Base-by-base conservation (phyloP, 352 stramenopile species). In the Pythium scleroteichum region DNA sequence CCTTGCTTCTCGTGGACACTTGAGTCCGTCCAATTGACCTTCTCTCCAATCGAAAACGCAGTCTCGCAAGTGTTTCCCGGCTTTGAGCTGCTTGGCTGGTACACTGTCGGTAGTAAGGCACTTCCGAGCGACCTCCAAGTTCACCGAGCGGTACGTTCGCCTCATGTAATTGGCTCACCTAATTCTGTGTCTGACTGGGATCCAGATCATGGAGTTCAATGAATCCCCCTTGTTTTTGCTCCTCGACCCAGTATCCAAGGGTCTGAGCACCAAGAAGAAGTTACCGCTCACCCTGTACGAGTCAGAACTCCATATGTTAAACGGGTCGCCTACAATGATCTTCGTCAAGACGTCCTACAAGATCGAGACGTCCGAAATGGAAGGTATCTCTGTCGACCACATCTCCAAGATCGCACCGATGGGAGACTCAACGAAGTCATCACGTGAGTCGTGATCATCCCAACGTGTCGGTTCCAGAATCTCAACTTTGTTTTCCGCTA, bases 71-170 rank as follows among this genome's bases (percentile, higher is more conserved):
- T 97, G 9, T 95, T 94, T 53, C 82, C 82, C 16, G 83, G 83
- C 16, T 95, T 93, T 70, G 88, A 97, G 70, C 67, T 96, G 23
- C 64, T 97, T 10, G 88, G 88, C 3, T 97, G 88, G 88, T 97
- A 97, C 75, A 90, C 84, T 1, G 75, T 95, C 0, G 86, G 87
- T 24, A 69, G 67, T 9, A 88, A 92, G 63, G 79, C 87, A 22
- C 69, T 76, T 24, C 63, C 79, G 13, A 90, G 75, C 20, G 88
- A 96, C 66, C 52, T 96, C 56, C 72, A 75, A 1, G 85, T 90
- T 44, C 86, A 96, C 52, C 74, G 80, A 17, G 76, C 83, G 62
- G 81, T 95, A 67, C 16, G 65, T 41, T 26, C 16, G 23, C 22
- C 8, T 51, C 8, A 16, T 24, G 12, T 40, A 17, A n/a, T 38